Evolutionary conservation across 331 rosid genomes (phyloP).

Genomic region (Rhamnella rubrinervis): DNA sequence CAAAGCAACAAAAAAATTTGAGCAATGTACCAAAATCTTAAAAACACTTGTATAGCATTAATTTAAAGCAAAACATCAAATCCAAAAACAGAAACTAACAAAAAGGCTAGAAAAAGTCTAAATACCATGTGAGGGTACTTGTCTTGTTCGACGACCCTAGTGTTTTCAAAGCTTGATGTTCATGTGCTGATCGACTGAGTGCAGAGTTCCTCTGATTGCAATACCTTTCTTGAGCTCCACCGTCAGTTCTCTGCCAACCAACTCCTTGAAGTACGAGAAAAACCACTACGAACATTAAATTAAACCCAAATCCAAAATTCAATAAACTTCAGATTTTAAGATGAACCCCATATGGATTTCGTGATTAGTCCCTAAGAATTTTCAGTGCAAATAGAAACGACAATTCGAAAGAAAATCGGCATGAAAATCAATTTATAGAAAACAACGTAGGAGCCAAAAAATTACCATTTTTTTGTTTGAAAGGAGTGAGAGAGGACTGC

Average conservation of each 20-base stretch:
- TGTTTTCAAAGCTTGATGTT: slow-evolving; percentile 95
- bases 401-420: no score
- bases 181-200: slow-evolving; percentile 95
- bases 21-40: not conserved
- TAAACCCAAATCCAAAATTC: not conserved
- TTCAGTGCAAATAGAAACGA: no score
- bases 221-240: slow-evolving; percentile 96
- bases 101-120: not conserved
- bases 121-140: slow-evolving; percentile 95
- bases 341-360: no score
- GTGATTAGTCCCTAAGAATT: no score
- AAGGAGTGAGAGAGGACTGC: no score
- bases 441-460: no score
- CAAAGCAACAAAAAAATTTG: not conserved
- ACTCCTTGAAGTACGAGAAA: slow-evolving; percentile 41
- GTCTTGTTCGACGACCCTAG: slow-evolving; percentile 94
- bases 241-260: slow-evolving; percentile 97
- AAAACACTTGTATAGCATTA: not conserved
- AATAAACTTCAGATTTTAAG: not conserved
- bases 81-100: slow-evolving; percentile 12
- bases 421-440: no score
- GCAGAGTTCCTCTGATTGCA: slow-evolving; percentile 87
- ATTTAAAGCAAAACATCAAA: not conserved
- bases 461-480: no score
- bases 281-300: slow-evolving; percentile 5